phyloP scores from a whole-genome alignment of 768 basidiomycete genomes.

The Phlegmacium glaucopus region DNA sequence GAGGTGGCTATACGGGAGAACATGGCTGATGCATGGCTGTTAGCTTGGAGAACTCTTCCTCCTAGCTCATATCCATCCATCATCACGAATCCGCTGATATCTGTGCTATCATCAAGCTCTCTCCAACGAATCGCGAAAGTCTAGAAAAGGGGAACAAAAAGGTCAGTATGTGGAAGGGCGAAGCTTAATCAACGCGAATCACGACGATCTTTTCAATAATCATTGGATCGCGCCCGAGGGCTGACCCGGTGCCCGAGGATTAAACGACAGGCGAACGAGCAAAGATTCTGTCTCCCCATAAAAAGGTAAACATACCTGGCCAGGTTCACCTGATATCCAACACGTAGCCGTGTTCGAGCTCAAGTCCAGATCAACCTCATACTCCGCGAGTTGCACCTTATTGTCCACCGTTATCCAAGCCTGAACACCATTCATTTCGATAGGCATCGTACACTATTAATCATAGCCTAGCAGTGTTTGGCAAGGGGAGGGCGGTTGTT shows the following conservation, averaged over 20 bases:
- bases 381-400: slow-evolving; percentile 24
- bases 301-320: slow-evolving; percentile 19
- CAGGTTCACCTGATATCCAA: slow-evolving; percentile 28
- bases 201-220: too few species aligned
- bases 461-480: neutral
- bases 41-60: slow-evolving; percentile 26
- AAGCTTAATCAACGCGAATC: too few species aligned
- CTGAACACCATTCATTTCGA: slow-evolving; percentile 26
- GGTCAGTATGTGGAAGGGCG: neutral
- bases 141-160: slow-evolving; percentile 12
- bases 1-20: slow-evolving; percentile 29
- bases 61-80: slow-evolving; percentile 29
- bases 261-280: neutral
- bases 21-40: slow-evolving; percentile 27
- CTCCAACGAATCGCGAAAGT: slow-evolving; percentile 28
- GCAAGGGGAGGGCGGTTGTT: neutral
- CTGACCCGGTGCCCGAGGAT: neutral
- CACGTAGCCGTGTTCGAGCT: slow-evolving; percentile 21
- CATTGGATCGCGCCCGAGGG: too few species aligned
- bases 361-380: slow-evolving; percentile 22
- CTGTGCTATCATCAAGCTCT: slow-evolving; percentile 17
- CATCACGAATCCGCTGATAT: slow-evolving; percentile 27
- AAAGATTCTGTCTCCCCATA: neutral
- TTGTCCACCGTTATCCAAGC: slow-evolving; percentile 28
- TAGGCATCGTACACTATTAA: slow-evolving; percentile 17